These are phyloP conservation scores for Russula brevipes DNA, from an alignment of 768 basidiomycete genomes.

Conservation along the genomic window DNA sequence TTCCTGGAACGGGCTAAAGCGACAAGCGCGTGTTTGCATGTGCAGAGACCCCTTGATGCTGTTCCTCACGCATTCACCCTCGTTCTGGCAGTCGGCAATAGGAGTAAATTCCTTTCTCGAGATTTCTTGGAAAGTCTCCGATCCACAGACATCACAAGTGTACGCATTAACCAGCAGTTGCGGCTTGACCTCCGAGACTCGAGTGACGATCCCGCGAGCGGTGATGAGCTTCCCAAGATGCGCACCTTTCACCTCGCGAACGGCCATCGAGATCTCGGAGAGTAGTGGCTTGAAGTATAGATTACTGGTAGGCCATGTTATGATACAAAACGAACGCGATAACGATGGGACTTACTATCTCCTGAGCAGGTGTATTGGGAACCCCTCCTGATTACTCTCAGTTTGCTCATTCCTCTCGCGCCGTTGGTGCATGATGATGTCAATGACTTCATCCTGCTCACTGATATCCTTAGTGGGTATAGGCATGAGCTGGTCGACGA, in stretches of 20 bases:
- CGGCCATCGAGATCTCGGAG: constrained; percentile 75
- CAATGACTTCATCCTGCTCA: constrained; percentile 90
- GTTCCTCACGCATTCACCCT: constrained; percentile 80
- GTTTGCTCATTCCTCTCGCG: constrained; percentile 81
- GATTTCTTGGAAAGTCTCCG: constrained; percentile 98
- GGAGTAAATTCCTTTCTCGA: constrained; percentile 87
- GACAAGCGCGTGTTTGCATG: constrained; percentile 97
- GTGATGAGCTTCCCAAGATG: constrained; percentile 93
- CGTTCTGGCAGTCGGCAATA: constrained; percentile 82
- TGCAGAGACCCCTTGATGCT: constrained; percentile 84
- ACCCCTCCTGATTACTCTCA: constrained; percentile 67
- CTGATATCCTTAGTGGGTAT: constrained; percentile 84
- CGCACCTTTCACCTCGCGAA: constrained; percentile 80
- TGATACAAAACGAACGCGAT: constrained; percentile 15
- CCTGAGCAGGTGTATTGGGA: constrained; percentile 86
- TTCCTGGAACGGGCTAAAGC: constrained; percentile 98
- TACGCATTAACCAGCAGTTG: constrained; percentile 96
- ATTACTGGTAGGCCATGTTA: constrained; percentile 50
- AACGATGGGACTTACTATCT: constrained; percentile 74
- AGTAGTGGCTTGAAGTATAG: constrained; percentile 87
- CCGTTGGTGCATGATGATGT: constrained; percentile 93
- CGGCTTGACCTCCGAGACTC: constrained; percentile 98
- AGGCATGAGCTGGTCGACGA: constrained; percentile 87
- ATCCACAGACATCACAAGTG: constrained; percentile 96
- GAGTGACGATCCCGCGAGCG: constrained; percentile 95